Percentiles rank a stretch among this genome's conserved stretches.
These are phyloP conservation scores for Alternaria gaisen DNA, from an alignment of 2,329 filamentous ascomycete genomes.

Conservation along the genomic window DNA sequence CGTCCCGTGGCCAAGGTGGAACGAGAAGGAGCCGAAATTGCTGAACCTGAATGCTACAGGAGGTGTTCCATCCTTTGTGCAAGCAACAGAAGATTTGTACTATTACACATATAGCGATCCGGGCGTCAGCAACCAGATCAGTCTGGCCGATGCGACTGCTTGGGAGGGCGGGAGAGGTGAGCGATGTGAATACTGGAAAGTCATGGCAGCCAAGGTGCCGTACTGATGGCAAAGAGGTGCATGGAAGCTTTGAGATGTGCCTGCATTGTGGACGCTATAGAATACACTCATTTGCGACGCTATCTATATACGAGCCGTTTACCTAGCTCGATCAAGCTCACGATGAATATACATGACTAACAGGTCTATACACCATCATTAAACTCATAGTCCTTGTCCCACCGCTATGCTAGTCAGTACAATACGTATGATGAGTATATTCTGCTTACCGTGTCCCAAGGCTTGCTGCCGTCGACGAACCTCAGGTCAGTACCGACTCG, in stretches of 20 bases:
- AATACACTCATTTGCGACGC: neutral
- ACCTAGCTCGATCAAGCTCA: neutral
- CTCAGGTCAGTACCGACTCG: constrained; percentile 65
- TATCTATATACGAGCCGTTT: neutral
- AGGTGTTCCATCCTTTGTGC: constrained; percentile 26
- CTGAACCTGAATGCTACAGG: constrained; percentile 45
- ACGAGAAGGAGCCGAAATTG: constrained; percentile 25
- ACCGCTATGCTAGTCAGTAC: constrained; percentile 31
- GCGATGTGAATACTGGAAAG: constrained; percentile 45
- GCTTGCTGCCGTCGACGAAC: constrained; percentile 62
- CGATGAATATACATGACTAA: neutral
- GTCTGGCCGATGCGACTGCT: constrained; percentile 33
- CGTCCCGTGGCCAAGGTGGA: constrained; percentile 43
- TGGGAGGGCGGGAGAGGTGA: constrained; percentile 46
- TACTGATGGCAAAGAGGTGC: constrained; percentile 22
- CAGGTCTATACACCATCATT: constrained; percentile 34
- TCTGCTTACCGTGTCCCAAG: constrained; percentile 58
- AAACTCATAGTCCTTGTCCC: constrained; percentile 46
- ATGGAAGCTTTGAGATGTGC: neutral
- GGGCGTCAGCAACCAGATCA: constrained; percentile 43
- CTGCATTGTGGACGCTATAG: neutral
- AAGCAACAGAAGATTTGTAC: constrained; percentile 35
- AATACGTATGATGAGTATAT: neutral
- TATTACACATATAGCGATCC: constrained; percentile 44
- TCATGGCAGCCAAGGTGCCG: constrained; percentile 34